These are phyloP conservation scores for Diaporthe citriasiana DNA, from an alignment of 2,329 filamentous ascomycete species.

Conservation along the genomic window DNA sequence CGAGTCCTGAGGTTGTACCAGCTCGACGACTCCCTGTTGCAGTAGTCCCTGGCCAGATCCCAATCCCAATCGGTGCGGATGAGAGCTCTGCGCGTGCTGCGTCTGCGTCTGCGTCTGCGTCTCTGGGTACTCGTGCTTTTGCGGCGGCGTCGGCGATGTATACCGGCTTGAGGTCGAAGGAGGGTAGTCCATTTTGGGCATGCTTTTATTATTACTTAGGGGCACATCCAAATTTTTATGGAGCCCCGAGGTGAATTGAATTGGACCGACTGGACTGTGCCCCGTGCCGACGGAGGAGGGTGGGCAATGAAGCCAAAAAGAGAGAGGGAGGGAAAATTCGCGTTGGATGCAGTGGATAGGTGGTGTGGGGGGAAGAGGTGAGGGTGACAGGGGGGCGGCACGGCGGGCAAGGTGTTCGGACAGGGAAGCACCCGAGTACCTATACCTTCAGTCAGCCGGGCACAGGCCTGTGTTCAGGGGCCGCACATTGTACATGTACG, in stretches of 20 bases:
- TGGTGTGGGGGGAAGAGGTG: conserved; percentile 13
- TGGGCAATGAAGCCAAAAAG: conserved; percentile 37
- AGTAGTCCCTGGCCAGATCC: neutral
- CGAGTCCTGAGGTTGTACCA: conserved; percentile 29
- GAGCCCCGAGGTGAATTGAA: conserved; percentile 38
- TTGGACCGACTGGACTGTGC: conserved; percentile 35
- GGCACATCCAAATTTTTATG: conserved; percentile 40
- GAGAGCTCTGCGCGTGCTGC: conserved; percentile 20
- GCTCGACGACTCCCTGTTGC: conserved; percentile 8
- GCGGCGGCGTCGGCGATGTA: conserved; percentile 79
- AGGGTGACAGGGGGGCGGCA: conserved; percentile 22
- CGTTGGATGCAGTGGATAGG: conserved; percentile 28
- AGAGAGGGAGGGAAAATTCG: conserved; percentile 35
- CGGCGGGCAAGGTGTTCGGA: neutral
- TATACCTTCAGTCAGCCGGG: neutral
- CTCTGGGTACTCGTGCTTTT: neutral
- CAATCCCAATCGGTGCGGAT: conserved; percentile 5
- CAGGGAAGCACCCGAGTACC: neutral
- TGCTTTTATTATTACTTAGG: conserved; percentile 41
- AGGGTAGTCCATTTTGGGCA: conserved; percentile 35
- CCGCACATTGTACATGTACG: neutral
- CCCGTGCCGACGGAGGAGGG: conserved; percentile 33
- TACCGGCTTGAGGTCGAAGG: conserved; percentile 46
- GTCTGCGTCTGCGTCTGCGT: neutral
- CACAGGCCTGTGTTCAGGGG: no score